Evolutionary conservation across 2,329 filamentous ascomycete genomes (phyloP), one percentile per base, ranked within the genome.

Genomic region (Fusarium anthophilum): DNA sequence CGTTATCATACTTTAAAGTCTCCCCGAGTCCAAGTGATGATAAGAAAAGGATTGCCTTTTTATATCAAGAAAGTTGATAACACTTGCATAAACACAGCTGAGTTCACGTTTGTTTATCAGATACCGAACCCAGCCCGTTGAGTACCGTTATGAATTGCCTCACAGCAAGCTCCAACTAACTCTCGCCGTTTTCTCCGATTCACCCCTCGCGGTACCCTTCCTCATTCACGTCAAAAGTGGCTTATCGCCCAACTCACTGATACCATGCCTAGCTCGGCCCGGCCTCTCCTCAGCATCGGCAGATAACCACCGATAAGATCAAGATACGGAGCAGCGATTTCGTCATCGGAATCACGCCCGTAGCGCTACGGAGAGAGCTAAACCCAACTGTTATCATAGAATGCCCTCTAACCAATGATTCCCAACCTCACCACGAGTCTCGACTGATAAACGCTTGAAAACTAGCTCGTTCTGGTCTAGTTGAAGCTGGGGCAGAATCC

Each of bases 121-220:
- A 26, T 39, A 18, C 17, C 28, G 51, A 18, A 41, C 37, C n/a
- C 28, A 12, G 22, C 12, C n/a, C 38, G 18, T 20, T 14, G n/a
- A 13, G 32, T 13, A 26, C 17, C 26, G 14, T 39, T 47, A 37
- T 37, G 30, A 43, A 60, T 61, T 64, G 56, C 37, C 61, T 64
- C 59, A 38, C 20, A 15, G 37, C 4, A 18, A 14, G 15, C n/a
- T 8, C n/a, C 26, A 22, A 50, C n/a, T n/a, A 15, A 28, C 22
- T 8, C n/a, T 28, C 38, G 30, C 30, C 30, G 13, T 30, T 30
- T 56, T 22, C 30, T 26, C 60, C 35, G 11, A 50, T 38, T 28
- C 24, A 62, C 43, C n/a, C n/a, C 43, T 58, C 61, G 64, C 61
- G 64, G 50, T 67, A 32, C 32, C 64, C 44, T 67, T 67, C 64